These are phyloP conservation scores for Cercospora zeae-maydis DNA, from an alignment of 2,329 filamentous ascomycete species.

Conservation along the genomic window DNA sequence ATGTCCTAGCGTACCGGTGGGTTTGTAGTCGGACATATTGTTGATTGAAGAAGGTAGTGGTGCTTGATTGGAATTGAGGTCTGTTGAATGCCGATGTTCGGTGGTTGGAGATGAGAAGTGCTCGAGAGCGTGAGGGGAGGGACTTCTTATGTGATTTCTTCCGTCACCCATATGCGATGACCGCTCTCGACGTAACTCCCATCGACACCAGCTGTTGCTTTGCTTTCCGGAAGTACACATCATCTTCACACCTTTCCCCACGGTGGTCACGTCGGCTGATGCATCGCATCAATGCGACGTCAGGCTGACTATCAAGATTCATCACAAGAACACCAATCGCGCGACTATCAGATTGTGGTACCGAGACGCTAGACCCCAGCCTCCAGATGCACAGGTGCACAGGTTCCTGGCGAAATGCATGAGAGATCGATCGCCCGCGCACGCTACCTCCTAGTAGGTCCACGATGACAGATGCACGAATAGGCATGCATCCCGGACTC, in stretches of 20 bases:
- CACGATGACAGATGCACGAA: slow-evolving; percentile 7
- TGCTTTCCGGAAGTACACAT: not conserved
- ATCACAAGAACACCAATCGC: not conserved
- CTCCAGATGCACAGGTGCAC: not conserved
- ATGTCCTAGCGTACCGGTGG: slow-evolving; percentile 28
- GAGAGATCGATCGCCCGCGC: not conserved
- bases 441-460: not conserved
- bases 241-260: not conserved
- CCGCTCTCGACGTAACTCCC: slow-evolving; percentile 6
- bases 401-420: not conserved
- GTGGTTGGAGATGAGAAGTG: slow-evolving; percentile 7
- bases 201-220: not conserved
- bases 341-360: not conserved
- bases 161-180: not conserved
- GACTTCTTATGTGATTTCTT: slow-evolving; percentile 10
- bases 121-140: not conserved
- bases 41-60: slow-evolving; percentile 10
- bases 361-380: not conserved
- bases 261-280: not conserved
- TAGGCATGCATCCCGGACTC: not conserved
- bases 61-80: slow-evolving; percentile 7
- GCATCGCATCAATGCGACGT: not conserved
- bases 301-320: not conserved
- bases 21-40: slow-evolving; percentile 38
- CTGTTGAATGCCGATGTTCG: slow-evolving; percentile 8